Base-by-base conservation (phyloP, 805 yeast genomes). In the Kodamaea kakaduensis region DNA sequence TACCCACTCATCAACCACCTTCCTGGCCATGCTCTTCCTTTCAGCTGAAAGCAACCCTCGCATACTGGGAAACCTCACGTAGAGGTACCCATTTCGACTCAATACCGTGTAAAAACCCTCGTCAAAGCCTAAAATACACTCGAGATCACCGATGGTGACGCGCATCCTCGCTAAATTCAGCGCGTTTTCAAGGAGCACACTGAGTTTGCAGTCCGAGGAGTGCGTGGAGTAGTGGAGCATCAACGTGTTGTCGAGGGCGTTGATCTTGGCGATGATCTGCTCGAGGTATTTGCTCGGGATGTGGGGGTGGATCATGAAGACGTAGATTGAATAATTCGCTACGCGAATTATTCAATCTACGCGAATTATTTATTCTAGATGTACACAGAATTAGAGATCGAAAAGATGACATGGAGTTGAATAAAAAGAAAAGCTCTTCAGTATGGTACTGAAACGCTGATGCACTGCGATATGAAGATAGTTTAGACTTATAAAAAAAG, bases 221-320 rank as follows among this genome's bases (percentile, higher is more conserved):
- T 59, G 66, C 20, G 46, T 50, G 9, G 67, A 39, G 33, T 50
- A 65, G 40, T 66, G 64, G 5, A 67, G 49, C 16, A 54, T 48
- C 16, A 67, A 41, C 12, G 50, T 47, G 15, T 52, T 52, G 36
- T 66, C 71, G 6, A 65, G 52, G 7, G 66, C 64, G 23, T 43
- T 34, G 15, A 52, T 44, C 15, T 34, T 34, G 10, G 43, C 43
- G 17, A 38, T 34, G 10, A 39, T 22, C 10, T 39, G 41, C 12
- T 32, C 22, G 9, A 48, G 32, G 9, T 26, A 18, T n/a, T 9
- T 9, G 3, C 24, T 19, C 6, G 38, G 37, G 17, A 47, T 34
- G 15, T 22, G 15, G 3, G 48, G 47, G 23, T 47, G 51, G 5
- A 14, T 16, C 9, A 10, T n/a, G n/a, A n/a, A n/a, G n/a, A n/a